Evolutionary conservation across 2,329 filamentous ascomycete species (phyloP), one percentile per base, ranked within the genome.

Genomic region (Pseudogymnoascus sp.): DNA sequence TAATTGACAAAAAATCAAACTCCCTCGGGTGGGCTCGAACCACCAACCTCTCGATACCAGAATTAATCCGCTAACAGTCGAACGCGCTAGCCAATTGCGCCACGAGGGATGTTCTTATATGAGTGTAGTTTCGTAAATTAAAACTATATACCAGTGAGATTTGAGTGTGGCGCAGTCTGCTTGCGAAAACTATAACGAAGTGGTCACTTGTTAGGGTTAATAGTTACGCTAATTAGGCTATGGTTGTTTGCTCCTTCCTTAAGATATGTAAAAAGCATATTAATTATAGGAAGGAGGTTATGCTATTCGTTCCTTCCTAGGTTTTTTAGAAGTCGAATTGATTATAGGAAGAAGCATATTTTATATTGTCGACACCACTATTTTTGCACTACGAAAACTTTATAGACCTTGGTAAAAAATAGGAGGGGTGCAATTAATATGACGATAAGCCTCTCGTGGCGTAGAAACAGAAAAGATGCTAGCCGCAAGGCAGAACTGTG

Each of bases 11-110:
- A 45, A 45, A 45, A 23, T 5, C 9, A 14, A 45, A 25, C 41
- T 45, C 41, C 41, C 41, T 45, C 41, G 41, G 41, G 41, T 45
- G 41, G 41, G 41, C 41, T 45, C 41, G 41, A 45, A 45, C 41
- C 41, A 45, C 41, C 41, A 45, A 45, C 41, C 41, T 45, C 41
- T 45, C 41, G 41, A 45, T 45, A 23, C 5, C 19, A 23, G 5
- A 39, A 8, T 23, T 23, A 25, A n/a, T 42, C 19, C 5, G 5
- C 1, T 45, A 45, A 45, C 41, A 45, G 41, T 45, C 41, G 41
- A 45, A 45, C 41, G 41, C 41, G 41, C 41, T 45, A 45, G 41
- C 41, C 41, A 45, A 45, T 45, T 45, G 41, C 41, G 41, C 41
- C 41, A 45, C 41, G 41, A 45, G 41, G 41, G 41, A 45, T 25